Evolutionary conservation across 208 protist genomes (phyloP).

Genomic region (Zelonia costaricensis): DNA sequence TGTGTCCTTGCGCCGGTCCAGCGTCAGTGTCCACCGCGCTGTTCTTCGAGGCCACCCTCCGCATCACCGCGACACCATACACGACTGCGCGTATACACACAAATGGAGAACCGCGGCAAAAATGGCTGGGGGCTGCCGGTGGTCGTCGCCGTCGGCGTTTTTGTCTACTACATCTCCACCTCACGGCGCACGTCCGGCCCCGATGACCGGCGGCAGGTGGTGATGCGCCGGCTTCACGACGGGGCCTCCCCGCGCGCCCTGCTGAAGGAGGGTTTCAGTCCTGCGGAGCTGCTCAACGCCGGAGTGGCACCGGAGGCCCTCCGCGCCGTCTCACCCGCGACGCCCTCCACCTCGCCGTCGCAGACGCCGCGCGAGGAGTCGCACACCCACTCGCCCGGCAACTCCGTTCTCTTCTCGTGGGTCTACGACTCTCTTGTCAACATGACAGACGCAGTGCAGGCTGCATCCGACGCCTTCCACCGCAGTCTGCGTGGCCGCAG

Average conservation of each 20-base stretch:
- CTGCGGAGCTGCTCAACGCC: slow-evolving; percentile 16
- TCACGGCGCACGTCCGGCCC: not conserved
- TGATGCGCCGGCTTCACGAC: slow-evolving; percentile 1
- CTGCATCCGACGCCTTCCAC: not conserved
- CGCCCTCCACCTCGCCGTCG: not conserved
- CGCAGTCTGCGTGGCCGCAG: slow-evolving; percentile 2
- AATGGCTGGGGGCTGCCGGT: slow-evolving; percentile 14
- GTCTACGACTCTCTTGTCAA: not conserved
- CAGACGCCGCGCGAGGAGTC: not conserved
- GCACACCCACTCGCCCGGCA: not conserved
- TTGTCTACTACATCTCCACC: slow-evolving; percentile 13
- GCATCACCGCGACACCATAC: not conserved
- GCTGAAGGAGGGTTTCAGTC: slow-evolving; percentile 21
- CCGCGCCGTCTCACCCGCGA: not conserved
- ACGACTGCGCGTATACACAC: too few relatives aligned
- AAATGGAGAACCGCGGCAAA: slow-evolving; percentile 18
- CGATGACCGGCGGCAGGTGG: not conserved
- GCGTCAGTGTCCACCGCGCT: too few relatives aligned
- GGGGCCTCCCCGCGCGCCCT: slow-evolving; percentile 14
- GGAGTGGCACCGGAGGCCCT: slow-evolving; percentile 17
- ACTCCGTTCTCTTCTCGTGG: not conserved
- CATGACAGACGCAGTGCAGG: not conserved
- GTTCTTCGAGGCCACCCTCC: too few relatives aligned
- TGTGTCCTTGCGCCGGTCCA: not conserved
- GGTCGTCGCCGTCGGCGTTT: slow-evolving; percentile 17